Conservation (phyloP, 2,329 filamentous ascomycete species). For the Kalmusia sp. region DNA sequence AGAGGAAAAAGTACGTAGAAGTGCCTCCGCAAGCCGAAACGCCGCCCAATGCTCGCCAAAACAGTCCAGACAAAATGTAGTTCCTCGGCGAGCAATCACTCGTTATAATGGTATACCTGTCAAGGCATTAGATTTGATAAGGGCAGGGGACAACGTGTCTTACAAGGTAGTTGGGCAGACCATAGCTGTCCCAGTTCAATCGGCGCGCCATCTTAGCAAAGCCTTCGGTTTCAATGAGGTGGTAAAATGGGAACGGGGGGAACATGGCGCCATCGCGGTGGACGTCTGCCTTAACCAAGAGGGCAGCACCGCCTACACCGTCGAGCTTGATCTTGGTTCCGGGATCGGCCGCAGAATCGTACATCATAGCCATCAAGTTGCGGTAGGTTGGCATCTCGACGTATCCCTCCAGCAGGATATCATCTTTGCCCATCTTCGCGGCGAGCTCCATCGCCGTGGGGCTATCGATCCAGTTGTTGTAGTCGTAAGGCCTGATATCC, state of each 20-base stretch:
- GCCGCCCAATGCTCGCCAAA: slow-evolving; percentile 12
- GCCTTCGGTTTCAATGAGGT: slow-evolving; percentile 96
- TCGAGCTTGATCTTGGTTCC: slow-evolving; percentile 77
- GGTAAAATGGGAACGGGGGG: slow-evolving; percentile 93
- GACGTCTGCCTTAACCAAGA: slow-evolving; percentile 95
- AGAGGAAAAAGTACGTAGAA: neutral
- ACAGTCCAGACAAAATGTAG: slow-evolving; percentile 5
- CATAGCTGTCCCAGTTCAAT: slow-evolving; percentile 82
- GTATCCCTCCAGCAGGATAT: slow-evolving; percentile 93
- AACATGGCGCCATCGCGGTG: slow-evolving; percentile 99
- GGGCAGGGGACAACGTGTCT: slow-evolving; percentile 34
- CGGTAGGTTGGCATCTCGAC: slow-evolving; percentile 91
- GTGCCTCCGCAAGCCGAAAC: slow-evolving; percentile 1
- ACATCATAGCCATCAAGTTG: slow-evolving; percentile 87
- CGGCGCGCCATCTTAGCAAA: slow-evolving; percentile 97
- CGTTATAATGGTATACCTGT: slow-evolving; percentile 89
- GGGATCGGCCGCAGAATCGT: slow-evolving; percentile 58
- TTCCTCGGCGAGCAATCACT: slow-evolving; percentile 57
- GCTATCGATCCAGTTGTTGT: slow-evolving; percentile 97
- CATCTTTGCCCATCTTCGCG: slow-evolving; percentile 83
- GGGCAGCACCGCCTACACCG: slow-evolving; percentile 89
- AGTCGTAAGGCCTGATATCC: slow-evolving; percentile 88
- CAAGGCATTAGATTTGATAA: neutral
- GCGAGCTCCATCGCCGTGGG: slow-evolving; percentile 77
- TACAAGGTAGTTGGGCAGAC: slow-evolving; percentile 97